Percentiles rank a stretch among this genome's conserved stretches.
phyloP scores from a whole-genome alignment of 805 yeast genomes.

The Spathaspora girioi region DNA sequence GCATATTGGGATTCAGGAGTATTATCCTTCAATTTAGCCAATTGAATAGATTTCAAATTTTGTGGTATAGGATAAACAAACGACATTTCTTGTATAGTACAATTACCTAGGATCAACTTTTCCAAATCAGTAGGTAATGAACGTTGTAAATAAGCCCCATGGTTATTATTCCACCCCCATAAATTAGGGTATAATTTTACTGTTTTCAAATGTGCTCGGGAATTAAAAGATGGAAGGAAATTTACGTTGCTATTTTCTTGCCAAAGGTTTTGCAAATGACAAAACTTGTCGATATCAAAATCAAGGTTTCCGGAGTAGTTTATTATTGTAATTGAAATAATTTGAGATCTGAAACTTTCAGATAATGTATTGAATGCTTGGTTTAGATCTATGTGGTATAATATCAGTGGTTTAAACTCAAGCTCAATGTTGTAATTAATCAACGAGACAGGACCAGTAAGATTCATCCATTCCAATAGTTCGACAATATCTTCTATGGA shows the following conservation, averaged over 20 bases:
- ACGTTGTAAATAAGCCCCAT: conserved; percentile 6
- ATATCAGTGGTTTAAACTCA: conserved; percentile 17
- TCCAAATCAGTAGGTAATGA: conserved; percentile 11
- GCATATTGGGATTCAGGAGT: background rate
- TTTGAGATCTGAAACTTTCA: background rate
- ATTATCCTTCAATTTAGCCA: conserved; percentile 1
- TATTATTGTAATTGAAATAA: conserved; percentile 5
- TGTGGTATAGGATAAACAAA: background rate
- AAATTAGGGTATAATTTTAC: conserved; percentile 13
- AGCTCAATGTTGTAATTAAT: conserved; percentile 14
- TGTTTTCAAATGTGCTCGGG: conserved; percentile 1
- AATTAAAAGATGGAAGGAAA: conserved; percentile 5
- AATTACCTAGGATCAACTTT: conserved; percentile 11
- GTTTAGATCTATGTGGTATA: conserved; percentile 8
- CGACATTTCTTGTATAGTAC: conserved; percentile 2
- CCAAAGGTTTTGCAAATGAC: conserved; percentile 14
- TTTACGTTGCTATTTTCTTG: conserved; percentile 13
- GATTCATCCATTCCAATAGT: conserved; percentile 4
- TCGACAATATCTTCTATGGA: conserved; percentile 11
- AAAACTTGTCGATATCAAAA: conserved; percentile 9
- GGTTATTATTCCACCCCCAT: conserved; percentile 11
- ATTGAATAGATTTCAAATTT: background rate
- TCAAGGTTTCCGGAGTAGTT: conserved; percentile 11
- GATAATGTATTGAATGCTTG: background rate
- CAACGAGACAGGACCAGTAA: background rate